Evolutionary conservation across 2,329 filamentous ascomycete species (phyloP), one percentile per base, ranked within the genome.

Genomic region (Aspergillus glaucus): DNA sequence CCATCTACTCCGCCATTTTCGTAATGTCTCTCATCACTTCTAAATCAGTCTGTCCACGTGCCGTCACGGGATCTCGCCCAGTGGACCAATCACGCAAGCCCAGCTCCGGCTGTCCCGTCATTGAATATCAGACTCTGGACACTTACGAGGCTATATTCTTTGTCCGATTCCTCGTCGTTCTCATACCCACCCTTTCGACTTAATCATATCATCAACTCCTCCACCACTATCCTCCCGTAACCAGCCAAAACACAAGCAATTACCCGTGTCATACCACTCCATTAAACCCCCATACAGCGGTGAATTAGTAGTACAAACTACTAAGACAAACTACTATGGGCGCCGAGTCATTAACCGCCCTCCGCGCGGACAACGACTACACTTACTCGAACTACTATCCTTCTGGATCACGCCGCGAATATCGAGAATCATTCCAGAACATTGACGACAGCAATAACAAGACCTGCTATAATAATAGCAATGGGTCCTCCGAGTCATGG

Each of bases 401-500:
- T 26, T 15, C 14, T 17, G 17, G 15, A 19, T 19, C 15, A 40
- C 8, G 10, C 37, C 37, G 8, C 17, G 15, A 52, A n/a, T 45
- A 46, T 46, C 43, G 47, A 42, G 50, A 44, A 14, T 50, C 48
- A 14, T 26, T 43, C 41, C 26, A 30, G 41, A 44, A 36, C 53
- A 44, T 19, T 4, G 21, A 30, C 3, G 26, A 14, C 30, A 42
- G 39, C 12, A 24, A 45, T 17, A 17, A 50, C 22, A 17, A 44
- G 39, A 10, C 14, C 41, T 22, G 26, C 4, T 17, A 41, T 8
- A 28, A 15, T 30, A 36, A 37, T 9, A 30, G 37, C 15, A 34
- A 50, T 19, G 15, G 34, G 43, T 9, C n/a, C 28, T 22, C 28
- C 46, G 47, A 56, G 36, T 60, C 59, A 22, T 64, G 60, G 61